These are phyloP conservation scores for Protomyces inundatus DNA, from an alignment of 1,139 yeast genomes.

Conservation along the genomic window DNA sequence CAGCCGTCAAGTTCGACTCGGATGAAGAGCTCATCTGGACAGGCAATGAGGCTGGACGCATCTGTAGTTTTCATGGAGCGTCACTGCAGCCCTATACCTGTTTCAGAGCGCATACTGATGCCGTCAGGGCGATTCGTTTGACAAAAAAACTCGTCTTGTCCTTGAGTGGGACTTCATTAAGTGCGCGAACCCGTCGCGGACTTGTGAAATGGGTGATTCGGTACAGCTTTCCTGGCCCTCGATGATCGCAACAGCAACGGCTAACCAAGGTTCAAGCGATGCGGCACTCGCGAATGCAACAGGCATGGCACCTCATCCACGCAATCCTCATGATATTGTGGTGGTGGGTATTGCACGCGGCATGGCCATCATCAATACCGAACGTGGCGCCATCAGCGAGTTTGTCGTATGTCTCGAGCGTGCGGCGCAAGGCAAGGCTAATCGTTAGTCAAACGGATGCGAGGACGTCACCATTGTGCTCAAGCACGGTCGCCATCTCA, in stretches of 20 bases:
- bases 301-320: conserved; percentile 37
- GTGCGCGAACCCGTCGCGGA: conserved; percentile 41
- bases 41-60: conserved; percentile 59
- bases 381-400: conserved; percentile 45
- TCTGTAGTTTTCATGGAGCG: conserved; percentile 47
- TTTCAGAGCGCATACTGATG: conserved; percentile 37
- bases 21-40: conserved; percentile 75
- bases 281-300: conserved; percentile 36
- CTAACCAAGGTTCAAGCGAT: conserved; percentile 36
- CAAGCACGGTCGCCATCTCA: conserved; percentile 63
- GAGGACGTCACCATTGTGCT: conserved; percentile 47
- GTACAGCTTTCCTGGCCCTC: conserved; percentile 1
- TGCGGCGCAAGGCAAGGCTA: conserved; percentile 31
- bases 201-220: conserved; percentile 34
- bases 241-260: conserved; percentile 15
- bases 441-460: conserved; percentile 35
- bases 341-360: conserved; percentile 48
- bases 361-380: conserved; percentile 57
- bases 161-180: conserved; percentile 37
- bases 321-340: conserved; percentile 43
- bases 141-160: conserved; percentile 39
- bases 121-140: conserved; percentile 37
- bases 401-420: conserved; percentile 28
- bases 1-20: conserved; percentile 58
- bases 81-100: conserved; percentile 45